Conservation (phyloP, 176 grass and related monocot species). For the Musa troglodytarum region DNA sequence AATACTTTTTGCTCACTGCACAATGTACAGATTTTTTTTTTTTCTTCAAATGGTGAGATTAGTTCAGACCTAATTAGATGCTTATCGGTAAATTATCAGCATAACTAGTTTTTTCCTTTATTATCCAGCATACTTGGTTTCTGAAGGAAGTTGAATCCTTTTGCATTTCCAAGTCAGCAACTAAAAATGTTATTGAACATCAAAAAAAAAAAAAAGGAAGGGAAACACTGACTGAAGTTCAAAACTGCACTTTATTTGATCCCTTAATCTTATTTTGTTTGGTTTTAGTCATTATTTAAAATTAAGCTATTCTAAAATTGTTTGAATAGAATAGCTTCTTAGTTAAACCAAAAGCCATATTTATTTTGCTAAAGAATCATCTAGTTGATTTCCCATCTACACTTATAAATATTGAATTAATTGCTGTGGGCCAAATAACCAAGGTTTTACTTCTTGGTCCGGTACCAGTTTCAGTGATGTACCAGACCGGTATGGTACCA, state of each 20-base stretch:
- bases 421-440: not conserved
- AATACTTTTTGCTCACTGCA: not conserved
- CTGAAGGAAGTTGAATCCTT: too few relatives aligned
- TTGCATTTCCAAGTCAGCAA: too few relatives aligned
- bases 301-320: not conserved
- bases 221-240: too few relatives aligned
- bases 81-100: too few relatives aligned
- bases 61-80: too few relatives aligned
- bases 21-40: not conserved
- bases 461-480: too few relatives aligned
- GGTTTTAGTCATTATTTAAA: not conserved
- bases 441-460: too few relatives aligned
- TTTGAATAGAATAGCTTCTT: not conserved
- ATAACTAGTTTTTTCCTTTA: too few relatives aligned
- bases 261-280: not conserved
- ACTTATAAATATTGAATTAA: too few relatives aligned
- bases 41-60: not conserved
- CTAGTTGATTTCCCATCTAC: not conserved
- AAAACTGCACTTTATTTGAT: not conserved
- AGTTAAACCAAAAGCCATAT: not conserved
- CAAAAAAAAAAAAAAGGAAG: not conserved
- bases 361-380: not conserved
- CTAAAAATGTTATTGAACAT: not conserved
- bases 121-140: too few relatives aligned
- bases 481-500: too few relatives aligned